These are phyloP conservation scores for Rhizopogon sp. DNA, from an alignment of 768 basidiomycete species.

Conservation along the genomic window DNA sequence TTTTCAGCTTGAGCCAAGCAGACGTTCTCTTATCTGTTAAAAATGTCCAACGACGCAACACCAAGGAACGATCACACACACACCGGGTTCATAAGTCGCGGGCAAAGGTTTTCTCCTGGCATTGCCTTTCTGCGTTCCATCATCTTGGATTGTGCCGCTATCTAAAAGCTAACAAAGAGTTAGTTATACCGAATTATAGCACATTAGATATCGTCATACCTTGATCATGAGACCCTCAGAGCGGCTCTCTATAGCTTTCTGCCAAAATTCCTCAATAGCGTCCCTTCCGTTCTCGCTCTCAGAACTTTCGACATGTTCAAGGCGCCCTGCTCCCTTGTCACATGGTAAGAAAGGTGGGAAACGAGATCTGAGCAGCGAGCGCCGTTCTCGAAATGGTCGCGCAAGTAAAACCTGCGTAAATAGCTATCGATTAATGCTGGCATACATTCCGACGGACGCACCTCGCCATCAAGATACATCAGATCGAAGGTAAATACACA, in stretches of 20 bases:
- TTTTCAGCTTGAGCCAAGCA: conserved; percentile 90
- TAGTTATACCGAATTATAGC: neutral
- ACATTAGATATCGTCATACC: conserved; percentile 29
- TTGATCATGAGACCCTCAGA: conserved; percentile 97
- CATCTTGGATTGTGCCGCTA: conserved; percentile 36
- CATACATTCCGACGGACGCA: conserved; percentile 29
- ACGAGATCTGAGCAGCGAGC: conserved; percentile 54
- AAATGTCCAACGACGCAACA: neutral
- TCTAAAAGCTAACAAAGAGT: conserved; percentile 55
- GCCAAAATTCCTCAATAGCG: conserved; percentile 73
- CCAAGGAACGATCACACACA: conserved; percentile 7
- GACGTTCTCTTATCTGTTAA: conserved; percentile 70
- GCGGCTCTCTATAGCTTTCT: conserved; percentile 64
- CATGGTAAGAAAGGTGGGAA: conserved; percentile 51
- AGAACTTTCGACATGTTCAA: conserved; percentile 70
- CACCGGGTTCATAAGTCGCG: conserved; percentile 81
- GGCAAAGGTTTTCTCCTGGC: conserved; percentile 61
- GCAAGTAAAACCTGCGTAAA: conserved; percentile 56
- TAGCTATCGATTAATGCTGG: neutral
- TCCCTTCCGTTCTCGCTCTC: conserved; percentile 59
- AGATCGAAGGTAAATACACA: conserved; percentile 88
- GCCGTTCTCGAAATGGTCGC: conserved; percentile 65
- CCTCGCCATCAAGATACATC: conserved; percentile 80
- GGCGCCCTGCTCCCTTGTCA: conserved; percentile 48
- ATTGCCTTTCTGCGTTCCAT: conserved; percentile 28